Evolutionary conservation across 768 basidiomycete species (phyloP).

Genomic region (Suillus discolor): DNA sequence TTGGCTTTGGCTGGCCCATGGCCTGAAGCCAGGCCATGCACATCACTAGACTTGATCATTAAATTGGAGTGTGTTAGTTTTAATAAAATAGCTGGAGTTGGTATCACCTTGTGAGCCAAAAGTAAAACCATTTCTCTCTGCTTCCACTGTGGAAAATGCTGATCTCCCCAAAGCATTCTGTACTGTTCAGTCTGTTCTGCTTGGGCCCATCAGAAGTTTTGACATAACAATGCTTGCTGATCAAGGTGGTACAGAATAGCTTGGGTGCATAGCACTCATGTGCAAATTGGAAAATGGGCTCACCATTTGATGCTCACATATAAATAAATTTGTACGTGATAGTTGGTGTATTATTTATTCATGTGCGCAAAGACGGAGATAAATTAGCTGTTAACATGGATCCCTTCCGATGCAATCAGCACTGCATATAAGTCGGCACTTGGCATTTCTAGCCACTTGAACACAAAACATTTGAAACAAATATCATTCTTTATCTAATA

Average conservation of each 20-base stretch:
- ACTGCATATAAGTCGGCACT: too few relatives aligned
- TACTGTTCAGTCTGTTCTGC: not conserved
- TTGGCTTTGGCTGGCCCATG: too few relatives aligned
- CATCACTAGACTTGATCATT: not conserved
- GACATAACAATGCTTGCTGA: not conserved
- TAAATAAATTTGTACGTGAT: not conserved
- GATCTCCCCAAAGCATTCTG: not conserved
- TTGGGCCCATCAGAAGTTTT: too few relatives aligned
- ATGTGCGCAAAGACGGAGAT: not conserved
- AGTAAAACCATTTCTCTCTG: not conserved
- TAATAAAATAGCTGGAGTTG: not conserved
- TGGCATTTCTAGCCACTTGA: too few relatives aligned
- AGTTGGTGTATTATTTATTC: too few relatives aligned
- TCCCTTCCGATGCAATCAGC: too few relatives aligned
- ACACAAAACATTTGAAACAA: too few relatives aligned
- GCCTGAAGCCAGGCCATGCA: too few relatives aligned
- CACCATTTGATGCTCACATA: not conserved
- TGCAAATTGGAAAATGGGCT: not conserved
- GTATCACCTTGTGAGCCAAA: too few relatives aligned
- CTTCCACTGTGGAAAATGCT: not conserved
- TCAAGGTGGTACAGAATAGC: not conserved
- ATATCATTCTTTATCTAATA: too few relatives aligned
- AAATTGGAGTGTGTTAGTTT: not conserved
- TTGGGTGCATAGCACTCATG: not conserved
- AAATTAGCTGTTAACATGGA: too few relatives aligned